Evolutionary conservation across 768 basidiomycete species (phyloP), one percentile per base, ranked within the genome.

Genomic region (Lactifluus volemus): DNA sequence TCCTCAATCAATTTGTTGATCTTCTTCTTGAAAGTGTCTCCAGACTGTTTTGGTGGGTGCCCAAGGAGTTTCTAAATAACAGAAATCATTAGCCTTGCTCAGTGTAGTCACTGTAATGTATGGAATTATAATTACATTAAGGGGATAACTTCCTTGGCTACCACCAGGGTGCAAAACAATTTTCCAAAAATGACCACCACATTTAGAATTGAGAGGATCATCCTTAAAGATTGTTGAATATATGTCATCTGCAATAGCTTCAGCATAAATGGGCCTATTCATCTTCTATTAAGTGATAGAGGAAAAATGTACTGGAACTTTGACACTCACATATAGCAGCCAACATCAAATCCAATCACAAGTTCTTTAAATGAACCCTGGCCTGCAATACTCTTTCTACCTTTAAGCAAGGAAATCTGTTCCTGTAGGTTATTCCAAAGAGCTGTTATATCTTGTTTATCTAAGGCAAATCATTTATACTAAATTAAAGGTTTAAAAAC

Each of bases 321-420:
- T 32, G 1, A 54, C 25, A 48, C 44, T 8, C 81, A 88, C 77
- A 86, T 83, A 66, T 90, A 89, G 67, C 90, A 89, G 9, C 81
- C 80, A 2, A 79, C 81, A 52, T 81, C 85, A 63, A 89, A 90
- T 10, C 86, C 88, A 15, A 86, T 83, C 4, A 81, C 82, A 47
- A 93, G 84, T 69, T 93, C 89, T 0, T 80, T 85, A 67, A 94
- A 92, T 1, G 82, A 73, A 47, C 79, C 83, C 69, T 92, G 91
- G 1, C 89, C 91, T 32, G 88, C 84, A 42, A 76, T 77, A 17
- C 76, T 75, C 63, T 81, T 81, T 15, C 73, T 79, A 17, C 79
- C 79, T 67, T 86, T 84, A 5, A 92, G 84, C 12, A 89, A 76
- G 0, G 87, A 88, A 42, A 91, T 79, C 55, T 77, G 69, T 68